A percentile compares a stretch with the other conserved stretches of the same genome.
These are phyloP conservation scores for Tricholoma terreum DNA, from an alignment of 768 basidiomycete species.

Conservation along the genomic window DNA sequence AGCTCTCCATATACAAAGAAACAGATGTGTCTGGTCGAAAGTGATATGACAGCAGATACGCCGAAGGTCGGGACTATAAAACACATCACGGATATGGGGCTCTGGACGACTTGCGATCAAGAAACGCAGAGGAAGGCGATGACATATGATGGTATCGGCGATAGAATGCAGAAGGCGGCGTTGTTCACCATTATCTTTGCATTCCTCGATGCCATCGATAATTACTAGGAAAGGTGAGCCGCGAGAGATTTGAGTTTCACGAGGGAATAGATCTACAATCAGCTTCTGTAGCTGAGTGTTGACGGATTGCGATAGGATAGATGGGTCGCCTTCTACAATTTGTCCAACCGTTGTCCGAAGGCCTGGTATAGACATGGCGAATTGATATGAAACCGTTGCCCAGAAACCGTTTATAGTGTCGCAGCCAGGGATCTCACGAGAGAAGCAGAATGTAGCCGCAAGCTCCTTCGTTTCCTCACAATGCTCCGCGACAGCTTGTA, in stretches of 20 bases:
- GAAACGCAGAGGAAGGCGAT: constrained; percentile 18
- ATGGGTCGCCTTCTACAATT: constrained; percentile 9
- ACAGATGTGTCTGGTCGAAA: not conserved
- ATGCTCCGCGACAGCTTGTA: constrained; percentile 12
- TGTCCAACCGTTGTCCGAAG: constrained; percentile 6
- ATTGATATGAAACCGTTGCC: constrained; percentile 26
- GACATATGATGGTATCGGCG: not conserved
- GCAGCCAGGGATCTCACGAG: constrained; percentile 20
- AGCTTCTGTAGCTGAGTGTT: constrained; percentile 14
- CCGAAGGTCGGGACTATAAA: not conserved
- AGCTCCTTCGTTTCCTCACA: constrained; percentile 13
- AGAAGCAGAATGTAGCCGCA: constrained; percentile 34
- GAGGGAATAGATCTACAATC: constrained; percentile 9
- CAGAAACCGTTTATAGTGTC: constrained; percentile 21
- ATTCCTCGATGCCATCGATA: constrained; percentile 30
- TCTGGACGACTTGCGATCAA: constrained; percentile 28
- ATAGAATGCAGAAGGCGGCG: constrained; percentile 12
- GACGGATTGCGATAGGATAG: constrained; percentile 10
- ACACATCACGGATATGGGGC: constrained; percentile 14
- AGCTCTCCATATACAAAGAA: not conserved
- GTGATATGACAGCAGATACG: not conserved
- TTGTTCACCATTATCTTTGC: constrained; percentile 10
- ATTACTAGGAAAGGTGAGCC: constrained; percentile 11
- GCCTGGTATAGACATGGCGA: constrained; percentile 10
- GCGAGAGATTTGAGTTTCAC: not conserved